Evolutionary conservation across 495 filamentous ascomycete genomes (phyloP).

Genomic region (Xylaria sp.): DNA sequence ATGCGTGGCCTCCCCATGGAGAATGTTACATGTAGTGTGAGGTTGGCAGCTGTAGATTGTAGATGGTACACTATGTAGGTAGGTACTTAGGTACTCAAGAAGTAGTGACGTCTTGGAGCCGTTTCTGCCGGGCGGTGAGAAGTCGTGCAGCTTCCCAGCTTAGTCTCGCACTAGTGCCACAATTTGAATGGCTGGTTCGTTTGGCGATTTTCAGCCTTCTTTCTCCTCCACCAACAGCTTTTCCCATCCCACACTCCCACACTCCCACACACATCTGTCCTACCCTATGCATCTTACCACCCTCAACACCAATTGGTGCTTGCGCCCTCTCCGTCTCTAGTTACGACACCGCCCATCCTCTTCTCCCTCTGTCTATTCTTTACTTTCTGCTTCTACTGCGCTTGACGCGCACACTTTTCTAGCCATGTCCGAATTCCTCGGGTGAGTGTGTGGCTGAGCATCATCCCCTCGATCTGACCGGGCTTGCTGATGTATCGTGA

Average conservation of each 20-base stretch:
- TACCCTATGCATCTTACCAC: constrained; percentile 15
- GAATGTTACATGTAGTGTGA: too few species aligned
- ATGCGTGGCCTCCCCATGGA: too few species aligned
- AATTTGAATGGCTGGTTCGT: constrained; percentile 32
- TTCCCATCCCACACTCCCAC: constrained; percentile 29
- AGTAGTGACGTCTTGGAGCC: background rate
- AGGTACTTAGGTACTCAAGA: background rate
- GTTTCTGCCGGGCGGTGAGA: constrained; percentile 29
- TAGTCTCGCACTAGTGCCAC: constrained; percentile 22
- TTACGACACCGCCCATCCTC: constrained; percentile 1
- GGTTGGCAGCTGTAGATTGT: too few species aligned
- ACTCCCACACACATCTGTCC: constrained; percentile 17
- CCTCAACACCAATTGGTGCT: constrained; percentile 25
- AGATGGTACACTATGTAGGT: background rate
- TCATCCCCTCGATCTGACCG: background rate
- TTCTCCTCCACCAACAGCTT: constrained; percentile 27
- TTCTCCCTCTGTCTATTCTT: constrained; percentile 20
- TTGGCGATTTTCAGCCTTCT: constrained; percentile 27
- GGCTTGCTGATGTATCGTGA: constrained; percentile 34
- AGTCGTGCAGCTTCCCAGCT: background rate
- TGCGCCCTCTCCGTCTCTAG: constrained; percentile 17
- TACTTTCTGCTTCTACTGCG: constrained; percentile 30
- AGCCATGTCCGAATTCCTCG: constrained; percentile 60
- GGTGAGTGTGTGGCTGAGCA: constrained; percentile 43
- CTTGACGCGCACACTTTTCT: constrained; percentile 34